phyloP scores from a whole-genome alignment of 768 basidiomycete species.

The Boletellus ananas region DNA sequence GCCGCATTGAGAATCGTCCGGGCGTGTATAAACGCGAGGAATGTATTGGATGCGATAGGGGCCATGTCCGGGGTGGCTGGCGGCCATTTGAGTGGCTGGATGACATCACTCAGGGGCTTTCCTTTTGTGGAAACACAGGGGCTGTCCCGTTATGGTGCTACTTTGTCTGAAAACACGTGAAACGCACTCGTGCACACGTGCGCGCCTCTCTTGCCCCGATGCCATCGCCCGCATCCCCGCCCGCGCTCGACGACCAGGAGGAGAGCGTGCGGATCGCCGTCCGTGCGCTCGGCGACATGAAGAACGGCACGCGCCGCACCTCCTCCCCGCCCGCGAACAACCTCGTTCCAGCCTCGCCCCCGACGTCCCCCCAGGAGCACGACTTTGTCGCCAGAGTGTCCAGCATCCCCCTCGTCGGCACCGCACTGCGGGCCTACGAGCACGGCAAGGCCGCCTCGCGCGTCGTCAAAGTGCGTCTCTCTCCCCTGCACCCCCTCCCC shows the following conservation, averaged over 20 bases:
- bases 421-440: conserved; percentile 72
- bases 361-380: conserved; percentile 14
- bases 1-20: conserved; percentile 15
- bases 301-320: conserved; percentile 51
- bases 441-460: conserved; percentile 79
- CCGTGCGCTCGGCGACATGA: conserved; percentile 74
- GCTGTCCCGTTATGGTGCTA: not conserved
- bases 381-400: conserved; percentile 57
- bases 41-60: conserved; percentile 5
- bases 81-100: not conserved
- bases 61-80: not conserved
- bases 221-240: conserved; percentile 10
- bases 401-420: conserved; percentile 66
- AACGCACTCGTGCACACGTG: conserved; percentile 11
- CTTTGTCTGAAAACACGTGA: conserved; percentile 25
- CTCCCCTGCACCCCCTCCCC: not conserved
- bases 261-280: conserved; percentile 80
- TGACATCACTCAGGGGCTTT: conserved; percentile 10
- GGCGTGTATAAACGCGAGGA: conserved; percentile 6
- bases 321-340: too few species aligned
- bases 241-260: conserved; percentile 51
- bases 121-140: conserved; percentile 3
- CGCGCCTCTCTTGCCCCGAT: conserved; percentile 8
- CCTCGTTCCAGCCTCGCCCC: too few species aligned
- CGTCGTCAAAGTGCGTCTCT: conserved; percentile 78